These are phyloP conservation scores for Helicocarpus griseus DNA, from an alignment of 2,329 filamentous ascomycete genomes.

Conservation along the genomic window DNA sequence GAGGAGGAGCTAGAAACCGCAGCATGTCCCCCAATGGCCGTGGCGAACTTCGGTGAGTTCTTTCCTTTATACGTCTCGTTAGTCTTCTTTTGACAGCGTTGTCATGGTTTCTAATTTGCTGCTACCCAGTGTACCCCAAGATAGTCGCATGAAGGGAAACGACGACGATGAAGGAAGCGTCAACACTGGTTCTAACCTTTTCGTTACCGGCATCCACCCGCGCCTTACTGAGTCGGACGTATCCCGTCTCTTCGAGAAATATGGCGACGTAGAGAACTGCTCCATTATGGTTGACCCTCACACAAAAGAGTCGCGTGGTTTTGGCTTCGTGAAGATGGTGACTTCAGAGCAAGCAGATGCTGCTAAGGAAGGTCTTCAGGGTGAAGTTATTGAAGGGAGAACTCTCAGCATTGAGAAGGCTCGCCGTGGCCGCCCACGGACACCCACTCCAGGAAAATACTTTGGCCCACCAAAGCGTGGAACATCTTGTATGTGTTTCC, in stretches of 20 bases:
- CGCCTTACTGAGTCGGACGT: constrained; percentile 84
- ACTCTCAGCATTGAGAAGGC: constrained; percentile 98
- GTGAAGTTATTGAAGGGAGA: constrained; percentile 87
- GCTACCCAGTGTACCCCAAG: constrained; percentile 23
- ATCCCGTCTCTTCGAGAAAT: constrained; percentile 93
- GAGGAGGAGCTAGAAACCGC: constrained; percentile 43
- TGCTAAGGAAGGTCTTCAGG: constrained; percentile 90
- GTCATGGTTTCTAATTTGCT: neutral
- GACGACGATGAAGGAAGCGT: constrained; percentile 64
- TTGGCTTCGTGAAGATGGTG: constrained; percentile 99
- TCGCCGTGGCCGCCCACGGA: constrained; percentile 85
- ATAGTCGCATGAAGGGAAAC: constrained; percentile 37
- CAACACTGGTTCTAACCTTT: constrained; percentile 96
- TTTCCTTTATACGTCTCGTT: neutral
- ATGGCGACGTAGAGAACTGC: constrained; percentile 96
- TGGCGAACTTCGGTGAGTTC: constrained; percentile 40
- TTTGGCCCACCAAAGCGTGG: constrained; percentile 97
- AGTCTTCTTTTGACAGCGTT: neutral
- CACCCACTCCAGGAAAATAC: constrained; percentile 96
- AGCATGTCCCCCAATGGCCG: constrained; percentile 57
- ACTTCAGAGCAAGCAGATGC: constrained; percentile 91
- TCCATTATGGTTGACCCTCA: constrained; percentile 99
- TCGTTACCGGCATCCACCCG: constrained; percentile 96
- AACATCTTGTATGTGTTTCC: constrained; percentile 46
- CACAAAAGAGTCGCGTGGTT: constrained; percentile 95